These are phyloP conservation scores for Cryoendolithus antarcticus DNA, from an alignment of 2,329 filamentous ascomycete genomes.

Conservation along the genomic window DNA sequence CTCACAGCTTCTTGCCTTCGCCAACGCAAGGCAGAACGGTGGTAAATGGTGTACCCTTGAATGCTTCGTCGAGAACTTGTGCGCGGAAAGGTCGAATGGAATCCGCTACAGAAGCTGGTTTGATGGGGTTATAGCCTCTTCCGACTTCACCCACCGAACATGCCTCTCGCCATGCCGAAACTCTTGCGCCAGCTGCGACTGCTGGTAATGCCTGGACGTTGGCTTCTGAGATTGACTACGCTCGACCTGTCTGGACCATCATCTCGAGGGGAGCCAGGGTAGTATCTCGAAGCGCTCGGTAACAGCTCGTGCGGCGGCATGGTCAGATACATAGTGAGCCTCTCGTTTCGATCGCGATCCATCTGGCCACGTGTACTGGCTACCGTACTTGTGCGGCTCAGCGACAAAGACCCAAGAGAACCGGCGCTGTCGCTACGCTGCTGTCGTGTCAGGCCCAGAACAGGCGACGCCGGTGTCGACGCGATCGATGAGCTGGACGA, in stretches of 20 bases:
- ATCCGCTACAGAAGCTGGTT: too few species aligned
- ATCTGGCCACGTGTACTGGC: constrained; percentile 18
- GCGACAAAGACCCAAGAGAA: constrained; percentile 13
- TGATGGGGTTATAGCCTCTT: too few species aligned
- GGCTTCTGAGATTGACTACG: background rate
- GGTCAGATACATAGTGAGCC: constrained; percentile 22
- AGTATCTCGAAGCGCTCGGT: constrained; percentile 20
- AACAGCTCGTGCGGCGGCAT: constrained; percentile 20
- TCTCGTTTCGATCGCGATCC: constrained; percentile 23
- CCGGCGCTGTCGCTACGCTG: constrained; percentile 15
- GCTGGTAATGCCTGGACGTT: constrained; percentile 7
- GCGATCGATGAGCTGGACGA: constrained; percentile 20
- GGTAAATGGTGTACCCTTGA: too few species aligned
- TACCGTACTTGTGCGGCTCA: constrained; percentile 16
- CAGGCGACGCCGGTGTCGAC: constrained; percentile 6
- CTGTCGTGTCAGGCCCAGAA: constrained; percentile 4
- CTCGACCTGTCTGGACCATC: background rate
- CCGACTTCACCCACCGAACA: constrained; percentile 13
- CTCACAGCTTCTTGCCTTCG: too few species aligned
- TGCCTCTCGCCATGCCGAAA: constrained; percentile 11
- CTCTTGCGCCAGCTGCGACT: constrained; percentile 12
- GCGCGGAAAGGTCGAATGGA: too few species aligned
- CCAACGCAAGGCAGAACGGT: too few species aligned
- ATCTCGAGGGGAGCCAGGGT: constrained; percentile 14
- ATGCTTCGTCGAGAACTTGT: too few species aligned